Base-by-base conservation (phyloP, 805 yeast genomes). In the Starmera caribaea region DNA sequence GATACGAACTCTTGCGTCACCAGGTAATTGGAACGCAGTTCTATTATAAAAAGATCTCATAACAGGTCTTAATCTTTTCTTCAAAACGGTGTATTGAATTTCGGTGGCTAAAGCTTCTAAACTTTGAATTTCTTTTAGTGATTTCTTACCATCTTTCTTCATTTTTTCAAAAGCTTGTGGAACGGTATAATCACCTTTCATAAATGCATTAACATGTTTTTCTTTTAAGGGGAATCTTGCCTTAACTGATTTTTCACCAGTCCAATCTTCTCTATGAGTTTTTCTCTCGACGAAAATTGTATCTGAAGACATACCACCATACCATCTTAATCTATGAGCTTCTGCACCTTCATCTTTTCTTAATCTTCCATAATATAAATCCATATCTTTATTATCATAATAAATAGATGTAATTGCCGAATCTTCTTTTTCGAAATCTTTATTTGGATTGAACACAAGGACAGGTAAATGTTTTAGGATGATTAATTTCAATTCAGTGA, bases 231-330 rank as follows among this genome's bases (percentile, higher is more conserved):
- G 80, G 63, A 92, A 92, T 60, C 98, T 76, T 5, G 97, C 97
- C 65, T 92, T 92, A 48, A 92, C 98, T n/a, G 96, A 86, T 64
- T 90, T 90, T 62, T 92, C 98, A 51, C 99, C 99, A 3, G 99
- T 92, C 98, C 98, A 90, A 68, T 92, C 99, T 63, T 92, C 98
- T 62, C 98, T 76, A 59, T 92, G 98, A 6, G 99, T 92, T 62
- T 92, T 92, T 62, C 98, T 77, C 65, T 92, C 99, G 36, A 90
- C 95, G 47, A 92, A 92, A 41, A 90, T 85, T 33, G 84, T 85
- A 50, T 90, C 96, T 2, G 89, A 73, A 40, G 74, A 71, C 98
- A 92, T 92, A 41, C 96, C 96, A 58, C 99, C 98, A 60, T 92
- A 92, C 99, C 99, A 92, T 68, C 98, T 81, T 57, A 92, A 71